A percentile compares a stretch with the other conserved stretches of the same genome.
Conservation (phyloP, 306 rosid species). For the Senna tora region DNA sequence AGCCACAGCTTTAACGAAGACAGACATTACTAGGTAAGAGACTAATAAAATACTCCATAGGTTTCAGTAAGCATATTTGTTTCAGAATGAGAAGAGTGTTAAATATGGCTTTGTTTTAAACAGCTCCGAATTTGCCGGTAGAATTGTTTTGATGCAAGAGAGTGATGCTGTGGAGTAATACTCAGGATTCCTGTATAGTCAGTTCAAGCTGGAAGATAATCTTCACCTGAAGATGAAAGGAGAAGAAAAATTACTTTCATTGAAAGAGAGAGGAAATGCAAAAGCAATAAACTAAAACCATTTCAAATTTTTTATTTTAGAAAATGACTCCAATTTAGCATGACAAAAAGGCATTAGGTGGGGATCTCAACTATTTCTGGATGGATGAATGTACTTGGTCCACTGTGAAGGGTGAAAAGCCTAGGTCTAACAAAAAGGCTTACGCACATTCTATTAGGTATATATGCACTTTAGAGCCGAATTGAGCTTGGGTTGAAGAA, state of each 20-base stretch:
- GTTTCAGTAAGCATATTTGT: constrained; percentile 29
- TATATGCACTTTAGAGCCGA: no score
- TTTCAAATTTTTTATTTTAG: constrained; percentile 9
- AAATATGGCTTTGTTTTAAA: constrained; percentile 8
- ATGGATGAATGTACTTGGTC: no score
- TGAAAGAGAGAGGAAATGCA: constrained; percentile 16
- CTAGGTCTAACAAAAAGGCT: no score
- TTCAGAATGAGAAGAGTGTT: not conserved
- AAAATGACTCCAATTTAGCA: constrained; percentile 23
- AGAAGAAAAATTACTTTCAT: not conserved
- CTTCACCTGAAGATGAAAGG: constrained; percentile 31
- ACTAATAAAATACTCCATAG: not conserved
- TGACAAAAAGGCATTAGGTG: not conserved
- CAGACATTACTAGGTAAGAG: constrained; percentile 54
- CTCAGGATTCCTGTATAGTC: constrained; percentile 22
- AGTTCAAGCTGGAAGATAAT: constrained; percentile 40
- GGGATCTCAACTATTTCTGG: no score
- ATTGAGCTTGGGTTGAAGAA: no score
- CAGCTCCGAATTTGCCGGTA: no score
- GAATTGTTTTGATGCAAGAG: constrained; percentile 31
- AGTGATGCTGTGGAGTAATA: constrained; percentile 17
- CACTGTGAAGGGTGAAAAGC: no score
- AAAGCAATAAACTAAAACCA: not conserved
- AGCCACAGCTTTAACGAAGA: constrained; percentile 46
- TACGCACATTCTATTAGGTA: no score